Evolutionary conservation across 257 asterid genomes (phyloP).

Genomic region (Ballota nigra): DNA sequence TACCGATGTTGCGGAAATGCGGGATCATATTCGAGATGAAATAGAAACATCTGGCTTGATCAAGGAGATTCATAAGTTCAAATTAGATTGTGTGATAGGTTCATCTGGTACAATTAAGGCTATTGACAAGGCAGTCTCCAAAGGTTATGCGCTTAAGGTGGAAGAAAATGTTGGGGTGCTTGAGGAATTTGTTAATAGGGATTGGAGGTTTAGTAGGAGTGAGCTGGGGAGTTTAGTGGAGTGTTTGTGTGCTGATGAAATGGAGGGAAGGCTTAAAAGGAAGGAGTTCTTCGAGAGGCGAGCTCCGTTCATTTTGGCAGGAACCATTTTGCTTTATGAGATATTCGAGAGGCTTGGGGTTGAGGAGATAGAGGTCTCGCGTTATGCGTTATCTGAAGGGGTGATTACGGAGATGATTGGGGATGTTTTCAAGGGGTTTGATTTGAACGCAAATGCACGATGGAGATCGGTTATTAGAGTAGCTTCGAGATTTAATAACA

Average conservation of each 20-base stretch:
- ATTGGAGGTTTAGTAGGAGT: slow-evolving; percentile 58
- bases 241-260: slow-evolving; percentile 45
- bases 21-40: slow-evolving; percentile 44
- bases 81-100: slow-evolving; percentile 57
- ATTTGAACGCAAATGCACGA: slow-evolving; percentile 59
- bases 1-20: slow-evolving; percentile 33
- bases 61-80: slow-evolving; percentile 42
- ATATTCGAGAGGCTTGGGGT: slow-evolving; percentile 53
- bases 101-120: slow-evolving; percentile 78
- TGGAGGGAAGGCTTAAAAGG: slow-evolving; percentile 41
- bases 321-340: slow-evolving; percentile 64
- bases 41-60: slow-evolving; percentile 43
- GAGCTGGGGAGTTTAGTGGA: slow-evolving; percentile 56
- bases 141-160: slow-evolving; percentile 41
- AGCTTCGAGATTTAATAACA: slow-evolving; percentile 53
- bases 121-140: slow-evolving; percentile 57
- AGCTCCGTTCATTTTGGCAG: slow-evolving; percentile 62
- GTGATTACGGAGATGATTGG: slow-evolving; percentile 67
- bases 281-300: slow-evolving; percentile 48
- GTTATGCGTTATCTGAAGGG: slow-evolving; percentile 75
- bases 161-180: slow-evolving; percentile 34
- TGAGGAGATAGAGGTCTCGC: slow-evolving; percentile 70
- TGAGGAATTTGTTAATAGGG: slow-evolving; percentile 47
- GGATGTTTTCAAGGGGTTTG: slow-evolving; percentile 36
- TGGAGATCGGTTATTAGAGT: slow-evolving; percentile 68